phyloP scores from a whole-genome alignment of 257 asterid species.

The Lavandula angustifolia region DNA sequence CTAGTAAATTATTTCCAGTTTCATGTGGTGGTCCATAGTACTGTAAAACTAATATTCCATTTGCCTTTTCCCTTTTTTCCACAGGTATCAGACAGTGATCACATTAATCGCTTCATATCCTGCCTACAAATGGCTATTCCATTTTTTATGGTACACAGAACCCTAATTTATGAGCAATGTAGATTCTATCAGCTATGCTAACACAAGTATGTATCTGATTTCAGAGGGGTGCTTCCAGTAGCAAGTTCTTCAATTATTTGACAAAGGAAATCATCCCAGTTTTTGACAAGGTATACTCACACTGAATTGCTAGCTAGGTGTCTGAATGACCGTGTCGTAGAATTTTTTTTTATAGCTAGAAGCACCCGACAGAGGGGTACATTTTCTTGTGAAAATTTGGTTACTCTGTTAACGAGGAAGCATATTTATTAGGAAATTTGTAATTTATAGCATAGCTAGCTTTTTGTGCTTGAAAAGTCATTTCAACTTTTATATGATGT shows the following conservation, averaged over 20 bases:
- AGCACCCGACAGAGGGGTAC: too few relatives aligned
- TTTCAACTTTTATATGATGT: conserved; percentile 2
- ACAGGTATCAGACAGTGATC: conserved; percentile 91
- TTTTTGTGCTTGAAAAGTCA: background rate
- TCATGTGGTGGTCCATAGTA: conserved; percentile 9
- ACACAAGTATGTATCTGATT: conserved; percentile 30
- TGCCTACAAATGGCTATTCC: conserved; percentile 82
- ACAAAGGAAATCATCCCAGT: conserved; percentile 79
- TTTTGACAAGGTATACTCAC: conserved; percentile 77
- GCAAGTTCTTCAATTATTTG: conserved; percentile 80
- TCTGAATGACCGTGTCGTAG: conserved; percentile 6
- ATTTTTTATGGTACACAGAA: conserved; percentile 59
- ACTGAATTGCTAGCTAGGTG: conserved; percentile 11
- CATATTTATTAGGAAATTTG: background rate
- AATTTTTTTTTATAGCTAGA: background rate
- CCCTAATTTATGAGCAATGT: conserved; percentile 21
- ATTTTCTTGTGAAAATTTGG: background rate
- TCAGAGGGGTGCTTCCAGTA: conserved; percentile 91
- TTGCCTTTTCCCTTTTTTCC: conserved; percentile 28
- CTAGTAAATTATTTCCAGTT: background rate
- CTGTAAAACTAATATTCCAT: conserved; percentile 4
- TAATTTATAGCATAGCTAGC: background rate
- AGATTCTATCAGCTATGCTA: conserved; percentile 21
- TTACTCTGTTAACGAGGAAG: conserved; percentile 14
- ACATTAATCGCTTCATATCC: conserved; percentile 70